A percentile compares a stretch with the other conserved stretches of the same genome.
Conservation (phyloP, 1,284 basidiomycete genomes). For the Golubevia sp. region DNA sequence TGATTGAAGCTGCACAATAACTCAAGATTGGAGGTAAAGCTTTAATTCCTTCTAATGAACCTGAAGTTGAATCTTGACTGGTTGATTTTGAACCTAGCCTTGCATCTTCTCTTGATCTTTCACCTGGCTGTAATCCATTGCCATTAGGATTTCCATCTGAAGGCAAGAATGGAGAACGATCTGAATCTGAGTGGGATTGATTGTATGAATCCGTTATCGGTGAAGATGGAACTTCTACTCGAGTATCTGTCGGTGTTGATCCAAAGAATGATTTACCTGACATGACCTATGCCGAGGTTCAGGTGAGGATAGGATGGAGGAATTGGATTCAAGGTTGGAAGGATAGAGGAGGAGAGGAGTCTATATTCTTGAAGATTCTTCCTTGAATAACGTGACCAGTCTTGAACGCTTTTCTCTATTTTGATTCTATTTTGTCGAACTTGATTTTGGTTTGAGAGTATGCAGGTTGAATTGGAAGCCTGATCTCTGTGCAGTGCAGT, state of each 20-base stretch:
- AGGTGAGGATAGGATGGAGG: no score
- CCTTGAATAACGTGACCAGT: no score
- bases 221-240: background rate
- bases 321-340: no score
- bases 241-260: background rate
- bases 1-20: constrained; percentile 58
- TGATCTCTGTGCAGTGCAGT: no score
- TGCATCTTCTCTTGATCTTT: background rate
- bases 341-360: background rate
- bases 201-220: no score
- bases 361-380: no score
- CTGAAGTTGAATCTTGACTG: background rate
- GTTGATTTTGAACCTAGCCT: background rate
- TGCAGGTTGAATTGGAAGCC: no score
- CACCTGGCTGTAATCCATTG: background rate
- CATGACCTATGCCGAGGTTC: no score
- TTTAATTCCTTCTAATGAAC: constrained; percentile 1
- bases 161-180: background rate
- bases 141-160: background rate
- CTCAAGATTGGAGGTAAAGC: constrained; percentile 50
- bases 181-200: background rate
- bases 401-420: no score
- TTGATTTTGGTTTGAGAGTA: no score
- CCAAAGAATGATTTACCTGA: background rate
- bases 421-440: no score